A percentile compares a stretch with the other conserved stretches of the same genome.
These are phyloP conservation scores for Lepidopterella palustris DNA, from an alignment of 495 filamentous ascomycete genomes.

Conservation along the genomic window DNA sequence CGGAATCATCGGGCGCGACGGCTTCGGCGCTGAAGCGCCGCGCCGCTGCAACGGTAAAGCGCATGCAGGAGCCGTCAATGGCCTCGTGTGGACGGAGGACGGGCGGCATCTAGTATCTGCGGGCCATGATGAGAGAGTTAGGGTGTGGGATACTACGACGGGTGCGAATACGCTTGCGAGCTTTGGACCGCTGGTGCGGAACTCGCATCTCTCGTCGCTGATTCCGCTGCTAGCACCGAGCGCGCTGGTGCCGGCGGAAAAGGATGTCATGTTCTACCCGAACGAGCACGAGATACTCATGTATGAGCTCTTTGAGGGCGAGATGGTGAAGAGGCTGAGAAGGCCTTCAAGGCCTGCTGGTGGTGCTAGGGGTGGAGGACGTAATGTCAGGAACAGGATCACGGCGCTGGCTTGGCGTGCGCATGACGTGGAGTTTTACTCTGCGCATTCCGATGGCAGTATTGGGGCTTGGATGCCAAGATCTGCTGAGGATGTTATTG, in stretches of 20 bases:
- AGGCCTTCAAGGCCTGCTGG: slow-evolving; percentile 46
- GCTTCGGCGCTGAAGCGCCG: slow-evolving; percentile 45
- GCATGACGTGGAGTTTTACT: slow-evolving; percentile 48
- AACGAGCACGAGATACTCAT: slow-evolving; percentile 73
- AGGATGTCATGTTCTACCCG: slow-evolving; percentile 65
- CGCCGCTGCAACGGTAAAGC: slow-evolving; percentile 51
- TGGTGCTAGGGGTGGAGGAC: slow-evolving; percentile 32
- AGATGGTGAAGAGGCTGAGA: slow-evolving; percentile 60
- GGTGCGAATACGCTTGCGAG: slow-evolving; percentile 78
- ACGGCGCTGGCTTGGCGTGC: slow-evolving; percentile 68
- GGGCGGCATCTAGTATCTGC: slow-evolving; percentile 67
- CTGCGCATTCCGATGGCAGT: slow-evolving; percentile 52
- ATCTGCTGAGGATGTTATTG: slow-evolving; percentile 39
- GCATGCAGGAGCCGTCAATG: slow-evolving; percentile 73
- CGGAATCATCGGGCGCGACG: slow-evolving; percentile 48
- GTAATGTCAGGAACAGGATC: slow-evolving; percentile 50
- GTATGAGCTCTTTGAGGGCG: slow-evolving; percentile 68
- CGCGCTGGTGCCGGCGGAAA: slow-evolving; percentile 43
- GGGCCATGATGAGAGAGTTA: slow-evolving; percentile 73
- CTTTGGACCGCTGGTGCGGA: slow-evolving; percentile 73
- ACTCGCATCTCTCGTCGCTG: slow-evolving; percentile 57
- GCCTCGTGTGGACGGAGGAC: slow-evolving; percentile 73
- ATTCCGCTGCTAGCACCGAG: slow-evolving; percentile 56
- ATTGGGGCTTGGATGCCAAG: slow-evolving; percentile 54
- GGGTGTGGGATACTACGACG: slow-evolving; percentile 73